Base-by-base conservation (phyloP, 768 basidiomycete genomes). In the Agaricus blazei region DNA sequence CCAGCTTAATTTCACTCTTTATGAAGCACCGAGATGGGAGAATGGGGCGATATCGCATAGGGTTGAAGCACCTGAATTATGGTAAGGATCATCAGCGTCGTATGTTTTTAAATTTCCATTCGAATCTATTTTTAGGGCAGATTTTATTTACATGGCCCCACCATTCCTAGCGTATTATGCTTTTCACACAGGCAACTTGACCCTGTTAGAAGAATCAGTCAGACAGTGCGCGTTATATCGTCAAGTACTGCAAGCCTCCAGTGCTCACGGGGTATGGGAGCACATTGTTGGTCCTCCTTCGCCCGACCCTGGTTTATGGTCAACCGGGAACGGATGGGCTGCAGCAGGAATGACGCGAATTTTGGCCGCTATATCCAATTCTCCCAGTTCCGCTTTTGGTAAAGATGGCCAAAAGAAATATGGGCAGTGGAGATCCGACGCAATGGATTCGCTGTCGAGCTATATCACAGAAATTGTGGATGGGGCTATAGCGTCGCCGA, bases 271-370 rank as follows among this genome's bases (percentile, higher is more conserved):
- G 0, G 58, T 68, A n/a, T 79, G 75, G 75, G 54, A 62, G 12
- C 76, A 78, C 62, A 78, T 79, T 41, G 58, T 72, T 24, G 77
- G 77, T 0, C 74, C 75, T 14, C 54, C 63, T n/a, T 64, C 59
- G 44, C 36, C 56, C 23, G 78, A 79, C 48, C 61, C 68, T 0
- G 76, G 77, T 2, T 56, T 77, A 1, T 80, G 78, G 78, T 73
- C 74, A 0, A 78, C 77, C 42, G 82, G 83, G 2, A 90, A 89
- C 59, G 85, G 72, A 0, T 89, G 88, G 88, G 87, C 85, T 0
- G 84, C 84, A 1, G 80, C 79, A 1, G 54, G 54, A 38, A 84
- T 85, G 75, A 67, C 82, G 27, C 76, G 87, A 5, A 83, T 89
- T 4, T 67, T 80, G 29, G 77, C 77, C 24, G 75, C 76, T 0